Evolutionary conservation across 176 grass and related monocot genomes (phyloP), one percentile per base, ranked within the genome.

Genomic region (Ensete ventricosum): DNA sequence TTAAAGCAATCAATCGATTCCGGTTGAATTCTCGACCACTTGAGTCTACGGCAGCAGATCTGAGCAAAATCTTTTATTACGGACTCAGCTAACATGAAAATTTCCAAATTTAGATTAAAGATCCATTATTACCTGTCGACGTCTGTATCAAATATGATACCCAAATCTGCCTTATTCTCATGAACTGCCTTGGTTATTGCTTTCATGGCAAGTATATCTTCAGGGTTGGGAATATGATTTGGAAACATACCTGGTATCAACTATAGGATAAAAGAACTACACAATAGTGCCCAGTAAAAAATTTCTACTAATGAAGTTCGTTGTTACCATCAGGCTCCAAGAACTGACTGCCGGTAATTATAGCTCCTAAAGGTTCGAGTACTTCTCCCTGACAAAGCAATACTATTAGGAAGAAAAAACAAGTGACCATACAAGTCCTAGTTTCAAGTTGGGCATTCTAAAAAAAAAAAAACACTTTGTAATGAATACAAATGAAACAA

Each of bases 71-170:
- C 66, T 78, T 69, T 54, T n/a, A 48, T 2, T 85, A 52, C 53
- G 13, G 23, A 12, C 11, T 49, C 34, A 72, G 53, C 43, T 19
- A 69, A 23, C 43, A 65, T 53, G 11, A 63, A 51, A 71, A 79
- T 71, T 19, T 50, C 1, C 23, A 71, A 52, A 25, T 52, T 81
- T 27, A 54, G 54, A 13, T 59, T 27, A 8, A 54, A 69, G 55
- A 69, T 24, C 22, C 67, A 43, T 49, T 23, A 34, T 10, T 48
- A 98, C 95, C 95, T 98, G 88, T 98, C 95, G 16, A 98, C 95
- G 85, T 98, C 90, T 64, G 95, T 98, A 82, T 98, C 90, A 84
- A 98, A 98, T 89, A 98, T 98, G 80, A 98, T 93, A 76, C 95
- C 90, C 64, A 99, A 88, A 75, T 94, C 95, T 67, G 95, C 90